Evolutionary conservation across 352 stramenopile genomes (phyloP), one percentile per base, ranked within the genome.

Genomic region (Phytopythium mirpurense): DNA sequence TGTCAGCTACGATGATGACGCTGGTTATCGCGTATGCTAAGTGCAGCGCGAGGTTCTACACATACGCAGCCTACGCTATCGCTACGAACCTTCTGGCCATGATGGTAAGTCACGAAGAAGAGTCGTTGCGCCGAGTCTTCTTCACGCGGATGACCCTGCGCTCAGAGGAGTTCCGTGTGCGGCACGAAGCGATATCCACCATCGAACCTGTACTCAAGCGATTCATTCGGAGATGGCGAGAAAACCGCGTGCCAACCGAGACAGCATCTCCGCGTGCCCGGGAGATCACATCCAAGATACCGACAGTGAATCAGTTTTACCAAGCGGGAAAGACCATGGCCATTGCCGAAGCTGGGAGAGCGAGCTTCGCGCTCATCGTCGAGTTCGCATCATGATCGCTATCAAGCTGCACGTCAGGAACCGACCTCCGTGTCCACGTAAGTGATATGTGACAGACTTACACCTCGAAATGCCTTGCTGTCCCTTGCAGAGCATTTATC

Each of bases 31-130:
- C 43, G 10, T 44, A 41, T 21, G 40, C 23, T 26, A 35, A 27
- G 26, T 42, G 57, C 4, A 67, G 57, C 18, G 14, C n/a, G 16
- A 57, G 63, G 15, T 51, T 69, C 14, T 43, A 49, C 14, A 60
- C 53, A 5, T 81, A 73, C 26, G 57, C 65, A 0, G 57, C 56
- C 15, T 77, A 73, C 53, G 62, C 65, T 18, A 45, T 50, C 8
- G 42, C 69, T 9, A 62, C 68, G n/a, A 65, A 70, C 44, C 59
- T 75, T 5, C 34, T 78, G 5, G 70, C 62, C 11, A 70, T 70
- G 59, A 67, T 81, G 67, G 62, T 72, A 10, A 77, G 63, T 45
- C 61, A 75, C 42, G 65, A 81, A 62, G 67, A 80, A 52, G 70
- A 81, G 55, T 69, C 65, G 41, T 51, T 81, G 32, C 70, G 67